These are phyloP conservation scores for Waltergamsia citrina DNA, from an alignment of 2,329 filamentous ascomycete genomes.

Conservation along the genomic window DNA sequence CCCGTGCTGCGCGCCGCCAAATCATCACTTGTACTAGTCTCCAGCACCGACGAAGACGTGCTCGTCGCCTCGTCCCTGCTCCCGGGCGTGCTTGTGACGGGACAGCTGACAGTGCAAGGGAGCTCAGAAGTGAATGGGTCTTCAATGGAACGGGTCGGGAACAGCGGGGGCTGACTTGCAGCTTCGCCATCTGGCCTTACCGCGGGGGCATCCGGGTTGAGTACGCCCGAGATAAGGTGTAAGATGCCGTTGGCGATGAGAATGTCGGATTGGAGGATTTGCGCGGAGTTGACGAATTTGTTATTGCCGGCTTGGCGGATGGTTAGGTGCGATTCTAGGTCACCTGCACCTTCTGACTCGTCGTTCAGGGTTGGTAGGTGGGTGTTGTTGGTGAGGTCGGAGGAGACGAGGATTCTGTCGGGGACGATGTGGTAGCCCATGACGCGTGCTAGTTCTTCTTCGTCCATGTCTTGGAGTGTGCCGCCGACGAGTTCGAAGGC, in stretches of 20 bases:
- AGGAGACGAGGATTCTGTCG: constrained; percentile 42
- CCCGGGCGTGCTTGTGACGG: constrained; percentile 21
- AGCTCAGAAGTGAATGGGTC: constrained; percentile 30
- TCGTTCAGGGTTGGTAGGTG: constrained; percentile 22
- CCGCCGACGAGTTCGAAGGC: constrained; percentile 50
- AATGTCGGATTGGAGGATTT: constrained; percentile 41
- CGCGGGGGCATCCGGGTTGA: constrained; percentile 29
- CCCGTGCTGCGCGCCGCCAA: constrained; percentile 14
- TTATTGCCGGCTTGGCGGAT: constrained; percentile 30
- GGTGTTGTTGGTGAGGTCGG: constrained; percentile 21
- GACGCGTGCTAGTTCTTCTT: constrained; percentile 37
- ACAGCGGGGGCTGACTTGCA: constrained; percentile 39
- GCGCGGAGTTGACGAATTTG: constrained; percentile 43
- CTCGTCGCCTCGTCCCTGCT: constrained; percentile 7
- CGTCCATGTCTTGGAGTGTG: constrained; percentile 34
- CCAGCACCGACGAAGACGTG: constrained; percentile 4
- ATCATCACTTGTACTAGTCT: constrained; percentile 12
- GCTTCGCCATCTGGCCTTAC: constrained; percentile 25
- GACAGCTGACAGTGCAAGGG: constrained; percentile 30
- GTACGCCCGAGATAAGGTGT: constrained; percentile 45
- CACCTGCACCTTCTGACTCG: constrained; percentile 26
- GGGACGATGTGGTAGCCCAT: constrained; percentile 57
- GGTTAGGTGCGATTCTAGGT: constrained; percentile 21
- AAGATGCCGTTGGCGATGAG: constrained; percentile 48
- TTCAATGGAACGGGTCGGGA: constrained; percentile 36